A percentile compares a stretch with the other conserved stretches of the same genome.
These are phyloP conservation scores for Mimosa pudica DNA, from an alignment of 306 rosid genomes.

Conservation along the genomic window DNA sequence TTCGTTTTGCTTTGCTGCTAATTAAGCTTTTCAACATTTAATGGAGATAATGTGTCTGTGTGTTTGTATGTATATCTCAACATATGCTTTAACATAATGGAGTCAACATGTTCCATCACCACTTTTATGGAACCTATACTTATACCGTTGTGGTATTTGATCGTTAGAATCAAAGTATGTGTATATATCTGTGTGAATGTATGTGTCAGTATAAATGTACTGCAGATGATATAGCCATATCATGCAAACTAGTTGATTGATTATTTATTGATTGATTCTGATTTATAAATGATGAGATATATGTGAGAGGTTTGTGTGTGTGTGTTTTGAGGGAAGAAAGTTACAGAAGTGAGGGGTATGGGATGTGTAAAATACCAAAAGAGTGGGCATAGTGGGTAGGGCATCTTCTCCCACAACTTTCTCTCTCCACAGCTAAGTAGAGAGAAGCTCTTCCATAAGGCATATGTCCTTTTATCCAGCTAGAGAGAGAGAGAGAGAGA, in stretches of 20 bases:
- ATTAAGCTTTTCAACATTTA: conserved; percentile 36
- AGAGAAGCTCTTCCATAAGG: conserved; percentile 49
- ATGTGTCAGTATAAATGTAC: not conserved
- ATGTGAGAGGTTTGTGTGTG: not conserved
- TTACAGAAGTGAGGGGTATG: conserved; percentile 29
- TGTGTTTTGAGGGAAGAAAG: not conserved
- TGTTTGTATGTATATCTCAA: not conserved
- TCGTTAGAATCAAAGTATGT: not conserved
- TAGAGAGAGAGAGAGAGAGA: conserved; percentile 20
- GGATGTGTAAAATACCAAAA: conserved; percentile 58
- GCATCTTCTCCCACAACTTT: conserved; percentile 48
- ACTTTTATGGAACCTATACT: conserved; percentile 41
- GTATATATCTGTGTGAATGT: not conserved
- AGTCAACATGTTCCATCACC: conserved; percentile 50
- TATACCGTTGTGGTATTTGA: conserved; percentile 41
- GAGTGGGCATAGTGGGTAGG: conserved; percentile 56
- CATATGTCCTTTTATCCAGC: conserved; percentile 54
- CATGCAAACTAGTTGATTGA: not conserved
- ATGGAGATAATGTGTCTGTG: not conserved
- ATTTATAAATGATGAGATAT: not conserved
- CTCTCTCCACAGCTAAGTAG: conserved; percentile 40
- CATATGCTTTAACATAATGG: conserved; percentile 33
- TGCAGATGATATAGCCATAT: conserved; percentile 8
- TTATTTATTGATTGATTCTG: not conserved
- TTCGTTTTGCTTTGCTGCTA: conserved; percentile 10